Percentiles rank a stretch among this genome's conserved stretches.
Evolutionary conservation across 2,329 filamentous ascomycete species (phyloP).

Genomic region (Leptographium galeiforme): DNA sequence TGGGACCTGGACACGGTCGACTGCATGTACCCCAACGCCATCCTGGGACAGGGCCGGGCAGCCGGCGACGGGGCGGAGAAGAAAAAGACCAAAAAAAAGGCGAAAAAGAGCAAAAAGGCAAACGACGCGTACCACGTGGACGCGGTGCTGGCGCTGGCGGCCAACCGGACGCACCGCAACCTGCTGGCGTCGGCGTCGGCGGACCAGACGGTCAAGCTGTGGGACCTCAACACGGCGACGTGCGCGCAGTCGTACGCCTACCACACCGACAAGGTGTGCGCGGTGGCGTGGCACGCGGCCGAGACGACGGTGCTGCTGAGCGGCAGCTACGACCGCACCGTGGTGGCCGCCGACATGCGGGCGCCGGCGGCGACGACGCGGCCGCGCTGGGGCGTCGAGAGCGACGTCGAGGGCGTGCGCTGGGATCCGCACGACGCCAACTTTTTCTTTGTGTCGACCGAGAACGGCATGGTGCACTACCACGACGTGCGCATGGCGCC

Average conservation of each 20-base stretch:
- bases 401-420: conserved; percentile 80
- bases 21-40: conserved; percentile 95
- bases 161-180: conserved; percentile 88
- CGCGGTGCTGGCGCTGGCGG: conserved; percentile 77
- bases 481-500: conserved; percentile 74
- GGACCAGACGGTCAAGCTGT: conserved; percentile 94
- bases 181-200: conserved; percentile 89
- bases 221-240: conserved; percentile 84
- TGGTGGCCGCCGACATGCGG: conserved; percentile 93
- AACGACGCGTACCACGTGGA: conserved; percentile 93
- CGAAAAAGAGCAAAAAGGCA: conserved; percentile 76
- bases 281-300: conserved; percentile 79
- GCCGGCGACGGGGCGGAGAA: neutral
- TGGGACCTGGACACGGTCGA: conserved; percentile 96
- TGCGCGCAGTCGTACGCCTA: conserved; percentile 93
- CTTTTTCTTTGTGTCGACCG: conserved; percentile 91
- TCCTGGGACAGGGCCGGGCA: conserved; percentile 59
- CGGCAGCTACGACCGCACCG: conserved; percentile 87
- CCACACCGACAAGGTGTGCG: conserved; percentile 97
- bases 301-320: conserved; percentile 82
- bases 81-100: conserved; percentile 71
- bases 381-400: conserved; percentile 84
- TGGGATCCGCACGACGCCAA: conserved; percentile 92
- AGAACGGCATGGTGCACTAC: conserved; percentile 82
- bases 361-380: conserved; percentile 70